Conservation (phyloP, 768 basidiomycete genomes). For the Lactarius hengduanensis region DNA sequence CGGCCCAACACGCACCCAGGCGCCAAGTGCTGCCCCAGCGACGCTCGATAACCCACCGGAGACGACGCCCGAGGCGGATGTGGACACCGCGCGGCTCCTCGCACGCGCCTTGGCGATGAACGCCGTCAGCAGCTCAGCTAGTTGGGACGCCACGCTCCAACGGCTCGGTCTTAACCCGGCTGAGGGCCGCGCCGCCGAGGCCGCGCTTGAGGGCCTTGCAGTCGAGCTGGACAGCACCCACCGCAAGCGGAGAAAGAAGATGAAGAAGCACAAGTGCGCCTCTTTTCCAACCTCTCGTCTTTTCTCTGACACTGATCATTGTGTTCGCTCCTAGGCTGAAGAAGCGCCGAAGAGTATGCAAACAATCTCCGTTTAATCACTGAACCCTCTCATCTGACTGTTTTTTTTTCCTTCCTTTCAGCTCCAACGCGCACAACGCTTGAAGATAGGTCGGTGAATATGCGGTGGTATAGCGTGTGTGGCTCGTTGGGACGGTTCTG, state of each 20-base stretch:
- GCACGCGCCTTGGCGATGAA: conserved; percentile 69
- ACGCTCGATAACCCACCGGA: conserved; percentile 46
- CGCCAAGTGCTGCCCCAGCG: conserved; percentile 21
- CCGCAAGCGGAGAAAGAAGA: conserved; percentile 88
- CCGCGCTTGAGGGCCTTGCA: conserved; percentile 58
- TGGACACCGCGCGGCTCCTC: conserved; percentile 78
- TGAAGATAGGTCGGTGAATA: conserved; percentile 28
- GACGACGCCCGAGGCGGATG: conserved; percentile 66
- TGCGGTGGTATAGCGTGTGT: not conserved
- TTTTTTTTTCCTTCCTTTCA: not conserved
- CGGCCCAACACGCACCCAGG: not conserved
- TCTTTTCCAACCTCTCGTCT: conserved; percentile 5
- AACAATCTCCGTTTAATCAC: conserved; percentile 13
- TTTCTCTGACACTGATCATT: conserved; percentile 14
- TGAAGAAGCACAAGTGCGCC: conserved; percentile 94
- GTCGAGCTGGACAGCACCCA: conserved; percentile 77
- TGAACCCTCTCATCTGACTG: not conserved
- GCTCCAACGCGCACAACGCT: conserved; percentile 27
- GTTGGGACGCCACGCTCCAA: conserved; percentile 69
- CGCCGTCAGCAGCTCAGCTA: conserved; percentile 55
- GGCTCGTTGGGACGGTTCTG: conserved; percentile 7
- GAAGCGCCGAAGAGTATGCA: conserved; percentile 82
- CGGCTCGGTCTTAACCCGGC: conserved; percentile 59
- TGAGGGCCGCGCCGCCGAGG: conserved; percentile 50
- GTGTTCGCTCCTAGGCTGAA: conserved; percentile 54